Evolutionary conservation across 192 early-diverging fungal genomes (phyloP).

Genomic region (Diversispora eburnea): DNA sequence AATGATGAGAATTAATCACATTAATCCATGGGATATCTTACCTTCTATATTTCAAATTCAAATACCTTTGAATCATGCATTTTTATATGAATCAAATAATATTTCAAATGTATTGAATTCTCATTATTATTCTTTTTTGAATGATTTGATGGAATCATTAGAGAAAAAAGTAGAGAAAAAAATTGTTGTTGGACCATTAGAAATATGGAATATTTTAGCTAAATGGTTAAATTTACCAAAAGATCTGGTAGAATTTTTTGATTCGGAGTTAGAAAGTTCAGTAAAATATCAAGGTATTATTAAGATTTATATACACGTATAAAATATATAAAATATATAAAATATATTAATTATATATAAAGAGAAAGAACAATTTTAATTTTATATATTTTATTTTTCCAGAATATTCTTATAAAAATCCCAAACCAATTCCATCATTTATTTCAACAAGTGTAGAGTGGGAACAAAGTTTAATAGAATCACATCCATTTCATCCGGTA

Average conservation of each 20-base stretch:
- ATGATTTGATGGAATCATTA: neutral
- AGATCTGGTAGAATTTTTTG: constrained; percentile 36
- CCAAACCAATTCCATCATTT: constrained; percentile 32
- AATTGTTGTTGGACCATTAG: constrained; percentile 40
- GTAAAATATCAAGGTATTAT: constrained; percentile 48
- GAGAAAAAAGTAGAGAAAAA: constrained; percentile 27
- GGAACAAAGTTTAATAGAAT: constrained; percentile 65
- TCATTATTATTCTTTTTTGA: neutral
- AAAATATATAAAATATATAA: no score
- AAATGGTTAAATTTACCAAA: constrained; percentile 38
- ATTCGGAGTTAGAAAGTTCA: constrained; percentile 52
- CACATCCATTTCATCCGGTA: constrained; percentile 64
- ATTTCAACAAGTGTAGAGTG: constrained; percentile 52
- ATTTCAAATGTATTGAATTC: neutral
- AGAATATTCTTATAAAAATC: constrained; percentile 42
- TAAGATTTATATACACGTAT: constrained; percentile 23
- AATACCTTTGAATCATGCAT: neutral
- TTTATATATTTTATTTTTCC: neutral
- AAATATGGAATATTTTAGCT: constrained; percentile 29
- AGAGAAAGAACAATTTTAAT: neutral
- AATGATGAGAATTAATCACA: constrained; percentile 8
- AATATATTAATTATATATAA: neutral
- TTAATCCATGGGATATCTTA: constrained; percentile 39
- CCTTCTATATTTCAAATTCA: no score
- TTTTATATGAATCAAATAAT: constrained; percentile 23